Conservation (phyloP, 2,329 filamentous ascomycete species). For the Rhinocladiella mackenziei region DNA sequence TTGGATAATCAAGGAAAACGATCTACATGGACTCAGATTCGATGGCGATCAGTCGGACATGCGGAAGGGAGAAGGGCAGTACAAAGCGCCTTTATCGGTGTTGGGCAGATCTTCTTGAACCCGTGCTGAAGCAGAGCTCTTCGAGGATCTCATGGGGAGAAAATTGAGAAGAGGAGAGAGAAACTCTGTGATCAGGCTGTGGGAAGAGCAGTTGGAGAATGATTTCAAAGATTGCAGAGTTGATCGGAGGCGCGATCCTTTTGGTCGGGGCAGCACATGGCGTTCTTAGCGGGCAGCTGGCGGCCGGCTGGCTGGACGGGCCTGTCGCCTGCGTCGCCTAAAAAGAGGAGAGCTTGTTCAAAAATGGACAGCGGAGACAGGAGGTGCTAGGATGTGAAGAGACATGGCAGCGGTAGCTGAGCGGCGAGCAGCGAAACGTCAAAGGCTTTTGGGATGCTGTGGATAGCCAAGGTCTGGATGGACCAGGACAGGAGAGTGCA, state of each 20-base stretch:
- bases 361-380: conserved; percentile 25
- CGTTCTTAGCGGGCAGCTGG: conserved; percentile 31
- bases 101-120: too few species aligned
- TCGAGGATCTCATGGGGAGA: too few species aligned
- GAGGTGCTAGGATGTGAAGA: conserved; percentile 23
- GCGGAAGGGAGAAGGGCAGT: neutral
- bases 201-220: conserved; percentile 19
- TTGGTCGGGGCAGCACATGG: conserved; percentile 30
- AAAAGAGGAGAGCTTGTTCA: conserved; percentile 28
- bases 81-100: conserved; percentile 1
- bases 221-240: conserved; percentile 28
- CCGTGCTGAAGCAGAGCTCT: too few species aligned
- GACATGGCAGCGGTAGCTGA: conserved; percentile 18
- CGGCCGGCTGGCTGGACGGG: conserved; percentile 34
- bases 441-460: neutral
- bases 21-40: conserved; percentile 17
- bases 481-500: neutral
- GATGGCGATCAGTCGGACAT: conserved; percentile 1
- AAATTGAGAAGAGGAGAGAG: neutral
- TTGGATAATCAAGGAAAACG: conserved; percentile 13
- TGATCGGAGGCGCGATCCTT: conserved; percentile 26
- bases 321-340: conserved; percentile 31
- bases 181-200: conserved; percentile 18
- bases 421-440: neutral
- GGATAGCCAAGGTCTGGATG: neutral